Evolutionary conservation across 805 yeast species (phyloP), one percentile per base, ranked within the genome.

Genomic region (Millerozyma acaciae): DNA sequence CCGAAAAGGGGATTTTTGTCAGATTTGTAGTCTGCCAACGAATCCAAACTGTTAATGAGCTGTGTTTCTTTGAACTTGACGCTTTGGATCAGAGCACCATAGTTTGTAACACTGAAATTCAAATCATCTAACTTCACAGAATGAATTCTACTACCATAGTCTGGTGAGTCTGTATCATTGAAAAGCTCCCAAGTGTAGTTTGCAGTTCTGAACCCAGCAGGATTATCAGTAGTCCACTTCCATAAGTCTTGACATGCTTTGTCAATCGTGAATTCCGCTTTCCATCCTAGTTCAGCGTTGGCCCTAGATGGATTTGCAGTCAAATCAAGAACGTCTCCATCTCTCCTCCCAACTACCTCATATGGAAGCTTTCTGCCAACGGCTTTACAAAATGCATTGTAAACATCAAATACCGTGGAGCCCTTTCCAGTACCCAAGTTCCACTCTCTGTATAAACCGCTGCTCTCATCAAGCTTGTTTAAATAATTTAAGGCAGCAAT

Each of bases 361-460:
- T 68, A 77, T 5, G 88, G 83, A 33, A 84, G 66, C 21, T 73
- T 67, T 28, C 70, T 62, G 23, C 87, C 87, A 5, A 76, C 78
- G 8, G 83, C 83, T 32, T 68, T 66, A 47, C 76, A 68, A 55
- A 84, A 84, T 1, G 84, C 79, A 34, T 70, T 52, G 48, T 76
- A 70, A 26, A 84, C 79, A 45, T 84, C 88, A 37, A 82, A 65
- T 4, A 84, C 94, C 1, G 90, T 81, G 8, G 80, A 66, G n/a
- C 94, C 94, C 16, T 62, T 73, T 19, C 94, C 94, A 9, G 89
- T 77, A 26, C 94, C 94, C 37, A 84, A 70, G 52, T 84, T 84
- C 93, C 93, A 84, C 53, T 77, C 90, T 34, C 88, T 70, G 48
- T 71, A 78, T 33, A 76, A 61, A 6, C 84, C 85, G 12, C 53